phyloP scores from a whole-genome alignment of 2,329 filamentous ascomycete genomes.

The Aureobasidium sp. region DNA sequence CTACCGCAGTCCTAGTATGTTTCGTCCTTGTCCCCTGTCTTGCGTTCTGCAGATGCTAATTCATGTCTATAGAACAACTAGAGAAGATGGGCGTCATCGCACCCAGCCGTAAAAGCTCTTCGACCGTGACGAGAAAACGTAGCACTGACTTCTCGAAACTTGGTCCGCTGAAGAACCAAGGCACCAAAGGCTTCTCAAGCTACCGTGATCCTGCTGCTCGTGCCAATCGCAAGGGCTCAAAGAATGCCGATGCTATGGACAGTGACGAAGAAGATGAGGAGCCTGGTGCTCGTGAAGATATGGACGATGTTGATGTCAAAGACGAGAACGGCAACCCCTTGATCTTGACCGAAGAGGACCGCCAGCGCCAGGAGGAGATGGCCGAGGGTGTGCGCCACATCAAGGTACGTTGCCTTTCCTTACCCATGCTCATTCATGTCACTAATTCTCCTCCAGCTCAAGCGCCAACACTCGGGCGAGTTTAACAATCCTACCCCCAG shows the following conservation, averaged over 20 bases:
- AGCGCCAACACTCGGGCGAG: slow-evolving; percentile 71
- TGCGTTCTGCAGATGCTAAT: not conserved
- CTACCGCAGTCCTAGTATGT: slow-evolving; percentile 89
- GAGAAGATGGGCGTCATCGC: slow-evolving; percentile 91
- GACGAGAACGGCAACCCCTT: slow-evolving; percentile 53
- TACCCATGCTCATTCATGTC: not conserved
- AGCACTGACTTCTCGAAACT: slow-evolving; percentile 80
- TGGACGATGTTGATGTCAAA: slow-evolving; percentile 51
- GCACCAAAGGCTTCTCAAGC: slow-evolving; percentile 81
- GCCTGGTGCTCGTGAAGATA: slow-evolving; percentile 59
- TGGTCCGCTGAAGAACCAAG: slow-evolving; percentile 70
- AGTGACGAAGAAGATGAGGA: slow-evolving; percentile 63
- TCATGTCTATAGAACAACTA: slow-evolving; percentile 63
- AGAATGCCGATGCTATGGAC: slow-evolving; percentile 57
- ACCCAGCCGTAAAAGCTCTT: slow-evolving; percentile 51
- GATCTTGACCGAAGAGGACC: slow-evolving; percentile 61
- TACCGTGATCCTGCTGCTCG: slow-evolving; percentile 55
- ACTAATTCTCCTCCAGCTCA: slow-evolving; percentile 50
- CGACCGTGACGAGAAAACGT: slow-evolving; percentile 55
- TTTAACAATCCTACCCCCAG: slow-evolving; percentile 36
- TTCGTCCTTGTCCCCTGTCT: not conserved
- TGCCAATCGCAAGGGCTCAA: slow-evolving; percentile 45
- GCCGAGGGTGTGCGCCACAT: slow-evolving; percentile 77
- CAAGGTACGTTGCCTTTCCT: slow-evolving; percentile 47
- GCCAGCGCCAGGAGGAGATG: slow-evolving; percentile 64